Base-by-base conservation (phyloP, 2,329 filamentous ascomycete species). In the Fusarium keratoplasticum region DNA sequence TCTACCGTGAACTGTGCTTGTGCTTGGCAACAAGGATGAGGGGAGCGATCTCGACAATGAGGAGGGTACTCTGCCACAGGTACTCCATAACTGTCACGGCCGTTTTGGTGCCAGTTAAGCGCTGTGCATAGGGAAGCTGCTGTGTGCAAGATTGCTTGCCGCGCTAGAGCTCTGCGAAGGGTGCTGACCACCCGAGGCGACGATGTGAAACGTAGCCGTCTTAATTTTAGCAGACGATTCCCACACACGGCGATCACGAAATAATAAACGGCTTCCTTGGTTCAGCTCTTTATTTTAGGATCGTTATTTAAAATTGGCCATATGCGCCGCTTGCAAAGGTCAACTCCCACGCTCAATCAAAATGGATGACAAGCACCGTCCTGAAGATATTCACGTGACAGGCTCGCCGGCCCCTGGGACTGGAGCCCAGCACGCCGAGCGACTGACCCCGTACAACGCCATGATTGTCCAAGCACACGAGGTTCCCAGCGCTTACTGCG, bases 381-480 rank as follows among this genome's bases (percentile, higher is more conserved):
- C 42, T 27, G 14, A 47, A 27, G 22, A 10, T 47, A 47, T 47
- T 47, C 22, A 50, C 44, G 44, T 50, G 22, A 29, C 14, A 27
- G 9, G 44, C 44, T 50, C 44, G 44, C 14, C 44, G 44, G 25
- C 44, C 22, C 22, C 22, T 47, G 20, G 42, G 20, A 25, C 42
- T 47, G 20, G 44, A 50, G 44, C 44, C 44, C 22, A 50, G 8
- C 14, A 27, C 22, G 22, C 22, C 44, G 4, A 35, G 42, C 33
- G 63, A 22, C 20, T 68, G 25, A 64, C 60, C 22, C 60, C 38
- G 31, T 68, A 68, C 11, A 38, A 68, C 20, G 29, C 44, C 27
- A 68, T 68, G 36, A 59, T 68, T 16, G 52, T 68, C n/a, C n/a
- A 68, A 35, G 64, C 61, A 9, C 61, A 68, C 36, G 55, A 68